Base-by-base conservation (phyloP, 1,284 basidiomycete species). In the Ganoderma meredithae region DNA sequence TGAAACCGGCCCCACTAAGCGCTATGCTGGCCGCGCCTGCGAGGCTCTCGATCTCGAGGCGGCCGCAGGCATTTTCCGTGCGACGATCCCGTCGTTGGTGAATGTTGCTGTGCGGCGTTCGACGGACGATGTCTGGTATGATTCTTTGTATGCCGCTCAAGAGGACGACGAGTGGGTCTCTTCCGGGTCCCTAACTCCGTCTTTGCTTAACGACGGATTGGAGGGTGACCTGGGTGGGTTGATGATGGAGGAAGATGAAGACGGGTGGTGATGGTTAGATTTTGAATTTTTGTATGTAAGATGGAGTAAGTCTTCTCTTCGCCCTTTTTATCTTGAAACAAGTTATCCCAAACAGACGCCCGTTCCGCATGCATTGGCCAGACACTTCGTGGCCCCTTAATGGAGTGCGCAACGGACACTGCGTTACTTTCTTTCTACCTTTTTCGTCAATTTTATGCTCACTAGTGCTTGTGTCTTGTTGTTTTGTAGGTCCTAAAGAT, bases 231-330 rank as follows among this genome's bases (percentile, higher is more conserved):
- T 62, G 4, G 60, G 60, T 1, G n/a, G 7, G 15, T 44, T 66
- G 8, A 49, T 66, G 65, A 27, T 62, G 27, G 65, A 66, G 15
- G 65, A 62, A 9, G 60, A 66, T 25, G 65, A 66, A 2, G 31
- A 49, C 22, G 65, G 65, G 2, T 66, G 65, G 65, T 66, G 52
- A 62, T 33, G 25, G 22, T 2, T 15, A 3, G 22, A 25, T 49
- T 9, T 9, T 2, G 47, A 9, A n/a, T 25, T 15, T 31, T 1
- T 17, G 25, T 17, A 12, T 33, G 52, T 33, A 33, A 25, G 31
- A 55, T 31, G 9, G 25, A 33, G 27, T 12, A 19, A 10, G 22
- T 49, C 25, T 4, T 33, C 6, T 6, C 31, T 22, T 25, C 31
- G 10, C 27, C 7, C 27, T 15, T 9, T 55, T 19, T 13, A 33